These are phyloP conservation scores for Ustilago shanxiensis DNA, from an alignment of 1,284 basidiomycete genomes.

Conservation along the genomic window DNA sequence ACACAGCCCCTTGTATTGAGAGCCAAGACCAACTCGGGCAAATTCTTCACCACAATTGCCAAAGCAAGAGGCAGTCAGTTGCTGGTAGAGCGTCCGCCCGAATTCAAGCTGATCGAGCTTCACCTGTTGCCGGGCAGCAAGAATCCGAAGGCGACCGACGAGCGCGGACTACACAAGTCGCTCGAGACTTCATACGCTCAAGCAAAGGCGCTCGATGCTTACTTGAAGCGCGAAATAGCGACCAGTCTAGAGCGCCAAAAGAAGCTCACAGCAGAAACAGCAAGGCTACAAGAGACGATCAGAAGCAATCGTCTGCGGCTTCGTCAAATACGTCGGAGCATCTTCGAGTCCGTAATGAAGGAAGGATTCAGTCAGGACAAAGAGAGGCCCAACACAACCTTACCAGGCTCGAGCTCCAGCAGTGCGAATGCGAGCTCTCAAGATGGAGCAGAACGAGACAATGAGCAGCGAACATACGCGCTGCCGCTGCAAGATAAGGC, in stretches of 20 bases:
- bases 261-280: conserved; percentile 33
- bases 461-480: conserved; percentile 4
- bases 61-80: conserved; percentile 57
- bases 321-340: conserved; percentile 27
- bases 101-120: conserved; percentile 55
- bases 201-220: conserved; percentile 42
- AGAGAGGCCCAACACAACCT: neutral
- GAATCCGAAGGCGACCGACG: conserved; percentile 39
- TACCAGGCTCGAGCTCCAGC: neutral
- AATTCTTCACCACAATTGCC: conserved; percentile 55
- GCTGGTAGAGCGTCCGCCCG: conserved; percentile 43
- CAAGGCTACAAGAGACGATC: conserved; percentile 27
- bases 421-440: neutral
- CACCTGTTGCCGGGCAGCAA: conserved; percentile 54
- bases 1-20: conserved; percentile 47
- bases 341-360: conserved; percentile 23
- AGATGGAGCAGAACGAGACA: neutral
- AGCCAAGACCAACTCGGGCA: conserved; percentile 57
- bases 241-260: conserved; percentile 42
- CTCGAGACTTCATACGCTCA: conserved; percentile 61
- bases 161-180: conserved; percentile 50
- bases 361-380: conserved; percentile 10
- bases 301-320: conserved; percentile 17
- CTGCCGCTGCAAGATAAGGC: conserved; percentile 26
- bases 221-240: conserved; percentile 45